Conservation (phyloP, 805 yeast species). For the Huiozyma naganishii region DNA sequence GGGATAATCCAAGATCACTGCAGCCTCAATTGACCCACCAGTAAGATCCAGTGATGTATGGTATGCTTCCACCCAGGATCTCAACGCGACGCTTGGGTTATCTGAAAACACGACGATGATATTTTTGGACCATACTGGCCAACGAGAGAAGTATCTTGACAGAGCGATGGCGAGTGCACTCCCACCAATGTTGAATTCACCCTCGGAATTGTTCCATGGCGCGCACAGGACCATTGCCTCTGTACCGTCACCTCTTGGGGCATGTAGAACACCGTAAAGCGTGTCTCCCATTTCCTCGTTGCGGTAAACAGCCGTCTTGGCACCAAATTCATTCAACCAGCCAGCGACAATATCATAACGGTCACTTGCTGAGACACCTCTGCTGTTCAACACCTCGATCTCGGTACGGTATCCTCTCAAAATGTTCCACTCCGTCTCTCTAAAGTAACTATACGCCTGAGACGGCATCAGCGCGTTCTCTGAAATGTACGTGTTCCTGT, state of each 20-base stretch:
- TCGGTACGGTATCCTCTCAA: constrained; percentile 70
- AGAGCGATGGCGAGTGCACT: constrained; percentile 60
- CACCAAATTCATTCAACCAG: constrained; percentile 68
- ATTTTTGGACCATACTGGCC: constrained; percentile 95
- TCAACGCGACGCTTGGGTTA: constrained; percentile 53
- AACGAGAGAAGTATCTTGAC: constrained; percentile 67
- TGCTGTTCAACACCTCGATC: not conserved
- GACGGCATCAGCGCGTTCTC: constrained; percentile 97
- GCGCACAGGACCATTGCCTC: constrained; percentile 87
- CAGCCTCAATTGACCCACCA: constrained; percentile 91
- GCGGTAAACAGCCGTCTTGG: constrained; percentile 43
- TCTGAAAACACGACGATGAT: constrained; percentile 77
- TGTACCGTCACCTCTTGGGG: constrained; percentile 92
- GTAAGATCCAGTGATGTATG: constrained; percentile 76
- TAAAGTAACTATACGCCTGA: constrained; percentile 81
- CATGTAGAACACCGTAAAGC: constrained; percentile 75
- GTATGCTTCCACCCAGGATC: constrained; percentile 90
- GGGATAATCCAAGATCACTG: constrained; percentile 73
- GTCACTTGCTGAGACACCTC: constrained; percentile 8
- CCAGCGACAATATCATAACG: constrained; percentile 38
- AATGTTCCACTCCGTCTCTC: constrained; percentile 91
- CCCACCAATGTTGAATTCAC: constrained; percentile 67
- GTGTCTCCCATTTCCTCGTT: constrained; percentile 35
- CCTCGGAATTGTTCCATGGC: constrained; percentile 71
- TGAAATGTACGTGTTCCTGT: constrained; percentile 72